A percentile compares a stretch with the other conserved stretches of the same genome.
Conservation (phyloP, 192 early-diverging fungal species). For the Coemansia pectinata region DNA sequence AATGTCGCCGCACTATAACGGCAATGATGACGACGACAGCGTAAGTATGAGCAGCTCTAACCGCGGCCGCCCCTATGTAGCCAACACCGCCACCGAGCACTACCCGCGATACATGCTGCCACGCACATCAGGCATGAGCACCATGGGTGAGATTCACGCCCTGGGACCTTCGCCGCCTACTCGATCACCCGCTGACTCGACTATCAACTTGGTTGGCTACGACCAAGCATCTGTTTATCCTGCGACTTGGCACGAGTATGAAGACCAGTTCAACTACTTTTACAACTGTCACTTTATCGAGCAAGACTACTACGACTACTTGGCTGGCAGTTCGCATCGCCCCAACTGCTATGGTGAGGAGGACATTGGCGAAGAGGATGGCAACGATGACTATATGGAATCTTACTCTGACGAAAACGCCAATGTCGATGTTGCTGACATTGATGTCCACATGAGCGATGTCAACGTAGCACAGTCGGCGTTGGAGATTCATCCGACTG, state of each 20-base stretch:
- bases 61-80: not conserved
- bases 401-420: conserved; percentile 8
- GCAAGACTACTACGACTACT: conserved; percentile 51
- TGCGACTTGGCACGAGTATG: conserved; percentile 51
- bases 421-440: conserved; percentile 1
- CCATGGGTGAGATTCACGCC: conserved; percentile 53
- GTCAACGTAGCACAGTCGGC: not conserved
- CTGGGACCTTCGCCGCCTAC: conserved; percentile 17
- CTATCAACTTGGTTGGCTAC: conserved; percentile 15
- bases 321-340: conserved; percentile 12
- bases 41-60: not conserved
- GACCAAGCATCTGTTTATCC: conserved; percentile 31
- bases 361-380: not conserved
- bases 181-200: conserved; percentile 13
- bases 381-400: not conserved
- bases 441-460: conserved; percentile 19
- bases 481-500: not conserved
- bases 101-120: conserved; percentile 49
- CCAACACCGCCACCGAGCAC: not conserved
- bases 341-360: conserved; percentile 9
- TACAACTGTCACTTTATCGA: conserved; percentile 55
- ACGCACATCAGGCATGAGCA: conserved; percentile 45
- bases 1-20: not conserved
- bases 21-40: not conserved
- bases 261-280: conserved; percentile 54